These are phyloP conservation scores for Thelonectria rubi DNA, from an alignment of 2,329 filamentous ascomycete species.

Conservation along the genomic window DNA sequence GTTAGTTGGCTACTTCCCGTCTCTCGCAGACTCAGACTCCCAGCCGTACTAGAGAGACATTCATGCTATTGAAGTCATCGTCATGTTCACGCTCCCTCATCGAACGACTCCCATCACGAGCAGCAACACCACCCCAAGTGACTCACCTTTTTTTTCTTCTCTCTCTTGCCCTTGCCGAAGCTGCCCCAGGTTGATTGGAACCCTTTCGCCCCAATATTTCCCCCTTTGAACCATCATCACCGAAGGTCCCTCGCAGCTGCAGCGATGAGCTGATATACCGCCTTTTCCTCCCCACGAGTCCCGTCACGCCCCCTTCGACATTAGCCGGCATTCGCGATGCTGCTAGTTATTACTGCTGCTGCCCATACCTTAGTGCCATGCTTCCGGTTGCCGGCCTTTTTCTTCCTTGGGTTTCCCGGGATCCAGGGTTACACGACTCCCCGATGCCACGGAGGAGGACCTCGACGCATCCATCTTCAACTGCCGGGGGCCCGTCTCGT, in stretches of 20 bases:
- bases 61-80: too few relatives aligned
- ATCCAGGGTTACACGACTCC: slow-evolving; percentile 28
- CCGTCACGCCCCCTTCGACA: slow-evolving; percentile 10
- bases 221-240: slow-evolving; percentile 7
- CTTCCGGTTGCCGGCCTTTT: slow-evolving; percentile 16
- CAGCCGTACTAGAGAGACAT: too few relatives aligned
- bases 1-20: too few relatives aligned
- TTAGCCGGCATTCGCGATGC: slow-evolving; percentile 16
- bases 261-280: slow-evolving; percentile 36
- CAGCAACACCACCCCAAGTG: too few relatives aligned
- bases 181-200: too few relatives aligned
- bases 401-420: slow-evolving; percentile 19
- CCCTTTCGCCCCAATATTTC: slow-evolving; percentile 19
- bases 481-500: slow-evolving; percentile 26
- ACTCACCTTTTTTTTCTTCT: too few relatives aligned
- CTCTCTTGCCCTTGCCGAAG: too few relatives aligned
- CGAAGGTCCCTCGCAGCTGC: slow-evolving; percentile 9
- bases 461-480: slow-evolving; percentile 31
- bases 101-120: too few relatives aligned
- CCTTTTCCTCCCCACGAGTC: slow-evolving; percentile 14
- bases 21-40: too few relatives aligned
- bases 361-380: too few relatives aligned
- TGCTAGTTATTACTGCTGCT: too few relatives aligned
- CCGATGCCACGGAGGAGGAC: slow-evolving; percentile 5
- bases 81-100: too few relatives aligned